phyloP scores from a whole-genome alignment of 2,329 filamentous ascomycete genomes.

The Podosphaera xanthii region DNA sequence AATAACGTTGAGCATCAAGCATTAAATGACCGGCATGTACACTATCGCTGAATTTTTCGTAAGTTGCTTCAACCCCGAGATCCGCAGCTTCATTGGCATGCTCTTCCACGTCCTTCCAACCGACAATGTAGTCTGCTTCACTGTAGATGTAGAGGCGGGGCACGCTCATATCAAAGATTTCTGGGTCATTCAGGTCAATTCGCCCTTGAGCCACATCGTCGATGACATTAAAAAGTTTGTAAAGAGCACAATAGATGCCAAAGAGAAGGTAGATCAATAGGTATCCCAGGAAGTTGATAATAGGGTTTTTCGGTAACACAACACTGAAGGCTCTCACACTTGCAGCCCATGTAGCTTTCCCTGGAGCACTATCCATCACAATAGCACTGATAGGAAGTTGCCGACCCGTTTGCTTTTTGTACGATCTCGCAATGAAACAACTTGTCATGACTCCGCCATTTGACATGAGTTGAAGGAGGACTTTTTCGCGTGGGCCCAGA shows the following conservation, averaged over 20 bases:
- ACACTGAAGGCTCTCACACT: conserved; percentile 9
- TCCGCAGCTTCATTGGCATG: conserved; percentile 10
- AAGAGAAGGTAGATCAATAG: conserved; percentile 2
- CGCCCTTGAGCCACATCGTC: conserved; percentile 6
- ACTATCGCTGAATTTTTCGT: conserved; percentile 8
- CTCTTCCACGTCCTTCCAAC: conserved; percentile 10
- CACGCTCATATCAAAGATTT: conserved; percentile 5
- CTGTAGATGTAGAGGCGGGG: conserved; percentile 13
- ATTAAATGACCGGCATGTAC: conserved; percentile 11
- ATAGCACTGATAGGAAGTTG: conserved; percentile 19
- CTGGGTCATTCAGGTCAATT: conserved; percentile 9
- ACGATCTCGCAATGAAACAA: conserved; percentile 19
- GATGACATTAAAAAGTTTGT: conserved; percentile 2
- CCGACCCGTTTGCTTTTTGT: conserved; percentile 15
- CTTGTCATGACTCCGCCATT: conserved; percentile 24
- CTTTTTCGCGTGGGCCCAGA: conserved; percentile 7
- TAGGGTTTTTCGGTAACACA: conserved; percentile 10
- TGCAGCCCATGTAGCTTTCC: conserved; percentile 9
- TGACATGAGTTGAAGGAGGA: conserved; percentile 25
- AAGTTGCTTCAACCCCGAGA: conserved; percentile 6
- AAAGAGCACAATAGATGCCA: neutral
- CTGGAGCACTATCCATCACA: conserved; percentile 24
- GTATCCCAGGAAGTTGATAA: conserved; percentile 4
- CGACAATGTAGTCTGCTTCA: conserved; percentile 10
- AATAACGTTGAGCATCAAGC: conserved; percentile 9